Percentiles rank a stretch among this genome's conserved stretches.
Evolutionary conservation across 768 basidiomycete species (phyloP).

Genomic region (Phlebiopsis gigantea): DNA sequence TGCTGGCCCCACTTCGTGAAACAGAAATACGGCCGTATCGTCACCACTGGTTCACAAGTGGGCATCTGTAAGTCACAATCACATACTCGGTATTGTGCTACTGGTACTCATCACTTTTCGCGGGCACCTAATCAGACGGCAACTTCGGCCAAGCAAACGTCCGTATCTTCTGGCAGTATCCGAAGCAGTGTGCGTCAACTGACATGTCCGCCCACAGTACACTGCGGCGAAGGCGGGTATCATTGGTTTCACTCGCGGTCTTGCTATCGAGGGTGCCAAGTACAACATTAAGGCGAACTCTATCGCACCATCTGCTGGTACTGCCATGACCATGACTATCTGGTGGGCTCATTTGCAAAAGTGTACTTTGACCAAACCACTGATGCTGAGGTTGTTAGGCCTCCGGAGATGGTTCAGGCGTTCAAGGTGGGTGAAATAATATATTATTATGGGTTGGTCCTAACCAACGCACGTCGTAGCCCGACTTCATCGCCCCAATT

Average conservation of each 20-base stretch:
- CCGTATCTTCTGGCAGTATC: slow-evolving; percentile 14
- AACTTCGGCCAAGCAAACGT: slow-evolving; percentile 95
- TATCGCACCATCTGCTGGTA: slow-evolving; percentile 85
- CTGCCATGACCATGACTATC: slow-evolving; percentile 85
- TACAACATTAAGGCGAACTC: slow-evolving; percentile 88
- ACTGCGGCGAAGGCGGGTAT: slow-evolving; percentile 92
- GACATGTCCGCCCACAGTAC: slow-evolving; percentile 47
- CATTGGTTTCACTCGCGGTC: slow-evolving; percentile 82
- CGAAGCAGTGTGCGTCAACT: background rate
- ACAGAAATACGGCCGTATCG: slow-evolving; percentile 93
- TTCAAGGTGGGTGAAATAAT: slow-evolving; percentile 55
- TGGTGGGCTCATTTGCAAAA: slow-evolving; percentile 40
- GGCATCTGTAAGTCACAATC: slow-evolving; percentile 74
- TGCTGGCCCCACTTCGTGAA: slow-evolving; percentile 96
- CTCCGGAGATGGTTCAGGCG: slow-evolving; percentile 81
- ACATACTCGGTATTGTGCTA: background rate
- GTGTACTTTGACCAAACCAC: slow-evolving; percentile 3
- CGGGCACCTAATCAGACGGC: no score
- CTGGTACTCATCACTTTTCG: background rate
- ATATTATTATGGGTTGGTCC: background rate
- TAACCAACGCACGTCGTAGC: slow-evolving; percentile 36
- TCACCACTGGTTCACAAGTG: slow-evolving; percentile 90
- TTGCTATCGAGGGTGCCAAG: slow-evolving; percentile 88
- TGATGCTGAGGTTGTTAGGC: slow-evolving; percentile 33
- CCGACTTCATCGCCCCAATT: slow-evolving; percentile 88